These are phyloP conservation scores for Eimeria acervulina DNA, from an alignment of 169 alveolate species.

Conservation along the genomic window DNA sequence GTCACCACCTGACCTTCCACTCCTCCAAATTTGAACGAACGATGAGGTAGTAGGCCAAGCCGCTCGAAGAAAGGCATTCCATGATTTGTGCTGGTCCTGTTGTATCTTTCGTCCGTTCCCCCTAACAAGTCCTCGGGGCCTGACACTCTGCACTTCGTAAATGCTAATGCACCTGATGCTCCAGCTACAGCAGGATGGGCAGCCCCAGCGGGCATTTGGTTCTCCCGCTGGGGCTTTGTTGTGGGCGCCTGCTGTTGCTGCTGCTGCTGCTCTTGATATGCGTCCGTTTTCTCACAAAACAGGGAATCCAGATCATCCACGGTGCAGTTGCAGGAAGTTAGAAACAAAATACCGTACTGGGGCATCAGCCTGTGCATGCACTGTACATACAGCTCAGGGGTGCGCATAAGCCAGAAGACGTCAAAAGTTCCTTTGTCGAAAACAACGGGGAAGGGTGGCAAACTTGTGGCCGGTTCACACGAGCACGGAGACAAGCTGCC, in stretches of 20 bases:
- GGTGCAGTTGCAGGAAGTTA: conserved; percentile 83
- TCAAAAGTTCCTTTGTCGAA: conserved; percentile 83
- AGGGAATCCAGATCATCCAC: conserved; percentile 71
- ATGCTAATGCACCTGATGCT: background rate
- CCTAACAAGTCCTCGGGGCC: background rate
- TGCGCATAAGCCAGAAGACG: conserved; percentile 71
- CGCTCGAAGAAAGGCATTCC: conserved; percentile 39
- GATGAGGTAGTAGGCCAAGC: conserved; percentile 68
- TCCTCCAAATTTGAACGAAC: conserved; percentile 80
- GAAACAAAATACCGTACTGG: conserved; percentile 50
- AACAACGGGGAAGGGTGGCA: conserved; percentile 77
- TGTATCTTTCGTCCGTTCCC: background rate
- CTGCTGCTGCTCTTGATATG: background rate
- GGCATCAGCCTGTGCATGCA: conserved; percentile 70
- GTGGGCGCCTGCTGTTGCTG: background rate
- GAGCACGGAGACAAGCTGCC: background rate
- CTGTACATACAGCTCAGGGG: conserved; percentile 78
- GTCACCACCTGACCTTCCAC: conserved; percentile 81
- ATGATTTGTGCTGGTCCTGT: background rate
- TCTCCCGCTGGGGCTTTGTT: background rate
- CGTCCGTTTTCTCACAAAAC: conserved; percentile 6
- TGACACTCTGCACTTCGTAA: background rate
- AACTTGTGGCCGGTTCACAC: background rate
- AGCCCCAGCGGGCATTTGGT: background rate
- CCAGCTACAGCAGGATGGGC: background rate